Evolutionary conservation across 768 basidiomycete species (phyloP).

Genomic region (Arthromyces matolae): DNA sequence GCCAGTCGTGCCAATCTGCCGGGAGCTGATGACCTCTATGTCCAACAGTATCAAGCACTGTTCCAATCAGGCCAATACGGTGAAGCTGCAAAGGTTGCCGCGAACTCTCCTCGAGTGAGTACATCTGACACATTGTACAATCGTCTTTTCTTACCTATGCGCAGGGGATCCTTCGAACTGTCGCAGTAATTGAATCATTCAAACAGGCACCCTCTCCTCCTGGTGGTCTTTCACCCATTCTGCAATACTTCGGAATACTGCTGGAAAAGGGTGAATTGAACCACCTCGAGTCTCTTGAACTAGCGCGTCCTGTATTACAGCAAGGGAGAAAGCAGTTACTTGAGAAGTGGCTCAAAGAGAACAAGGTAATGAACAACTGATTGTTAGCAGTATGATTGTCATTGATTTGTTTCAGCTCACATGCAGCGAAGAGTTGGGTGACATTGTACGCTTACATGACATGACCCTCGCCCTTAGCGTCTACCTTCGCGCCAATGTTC

Average conservation of each 20-base stretch:
- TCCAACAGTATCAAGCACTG: conserved; percentile 89
- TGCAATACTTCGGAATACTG: conserved; percentile 98
- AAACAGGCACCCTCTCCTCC: conserved; percentile 90
- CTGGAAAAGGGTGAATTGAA: conserved; percentile 98
- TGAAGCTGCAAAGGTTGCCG: conserved; percentile 96
- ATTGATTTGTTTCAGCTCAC: conserved; percentile 61
- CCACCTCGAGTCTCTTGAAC: conserved; percentile 90
- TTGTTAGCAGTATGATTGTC: background rate
- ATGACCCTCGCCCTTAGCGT: conserved; percentile 97
- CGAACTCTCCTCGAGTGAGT: conserved; percentile 87
- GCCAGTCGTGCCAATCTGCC: conserved; percentile 95
- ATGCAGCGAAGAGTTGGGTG: conserved; percentile 97
- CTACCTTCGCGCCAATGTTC: conserved; percentile 95
- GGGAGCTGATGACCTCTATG: conserved; percentile 95
- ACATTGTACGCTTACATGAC: conserved; percentile 91
- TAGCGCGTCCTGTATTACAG: conserved; percentile 91
- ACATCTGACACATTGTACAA: conserved; percentile 15
- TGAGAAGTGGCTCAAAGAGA: conserved; percentile 99
- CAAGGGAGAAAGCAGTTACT: conserved; percentile 95
- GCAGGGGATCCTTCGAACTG: conserved; percentile 92
- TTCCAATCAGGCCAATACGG: conserved; percentile 86
- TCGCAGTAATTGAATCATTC: conserved; percentile 95
- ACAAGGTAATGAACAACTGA: conserved; percentile 60
- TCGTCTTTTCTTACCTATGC: background rate
- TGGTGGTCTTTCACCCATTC: conserved; percentile 89